phyloP scores from a whole-genome alignment of 1,139 yeast species.

The Casaregolazyma lundiana region DNA sequence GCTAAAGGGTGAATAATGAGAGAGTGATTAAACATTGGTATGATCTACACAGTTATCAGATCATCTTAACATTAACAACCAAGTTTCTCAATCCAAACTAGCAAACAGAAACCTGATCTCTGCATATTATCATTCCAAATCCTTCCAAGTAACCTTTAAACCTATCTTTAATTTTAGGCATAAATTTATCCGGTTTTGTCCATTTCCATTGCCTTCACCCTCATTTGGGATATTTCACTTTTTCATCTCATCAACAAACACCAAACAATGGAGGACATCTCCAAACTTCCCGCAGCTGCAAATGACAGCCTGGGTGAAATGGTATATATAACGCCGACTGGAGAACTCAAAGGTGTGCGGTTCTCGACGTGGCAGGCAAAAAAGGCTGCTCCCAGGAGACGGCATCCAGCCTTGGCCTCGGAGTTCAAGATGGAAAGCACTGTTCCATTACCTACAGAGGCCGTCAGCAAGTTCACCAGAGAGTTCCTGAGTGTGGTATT shows the following conservation, averaged over 20 bases:
- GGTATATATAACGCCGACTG: neutral
- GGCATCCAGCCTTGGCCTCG: neutral
- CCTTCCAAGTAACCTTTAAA: no score
- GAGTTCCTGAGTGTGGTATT: neutral
- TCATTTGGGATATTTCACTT: neutral
- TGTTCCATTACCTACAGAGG: neutral
- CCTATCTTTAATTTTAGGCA: no score
- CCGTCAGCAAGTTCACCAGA: neutral
- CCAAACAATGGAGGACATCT: neutral
- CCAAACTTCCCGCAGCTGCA: neutral
- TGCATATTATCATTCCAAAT: no score
- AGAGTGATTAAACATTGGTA: no score
- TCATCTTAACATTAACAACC: no score
- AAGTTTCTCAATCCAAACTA: no score
- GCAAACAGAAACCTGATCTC: no score
- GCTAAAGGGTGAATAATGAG: no score
- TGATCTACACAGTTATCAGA: no score
- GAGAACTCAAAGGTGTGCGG: neutral
- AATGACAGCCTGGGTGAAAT: neutral
- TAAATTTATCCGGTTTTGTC: no score
- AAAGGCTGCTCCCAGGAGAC: neutral
- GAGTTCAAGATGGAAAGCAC: neutral
- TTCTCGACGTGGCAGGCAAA: neutral
- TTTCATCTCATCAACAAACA: neutral
- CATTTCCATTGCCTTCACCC: neutral